These are phyloP conservation scores for Corymbia maculata DNA, from an alignment of 345 rosid species.

Conservation along the genomic window DNA sequence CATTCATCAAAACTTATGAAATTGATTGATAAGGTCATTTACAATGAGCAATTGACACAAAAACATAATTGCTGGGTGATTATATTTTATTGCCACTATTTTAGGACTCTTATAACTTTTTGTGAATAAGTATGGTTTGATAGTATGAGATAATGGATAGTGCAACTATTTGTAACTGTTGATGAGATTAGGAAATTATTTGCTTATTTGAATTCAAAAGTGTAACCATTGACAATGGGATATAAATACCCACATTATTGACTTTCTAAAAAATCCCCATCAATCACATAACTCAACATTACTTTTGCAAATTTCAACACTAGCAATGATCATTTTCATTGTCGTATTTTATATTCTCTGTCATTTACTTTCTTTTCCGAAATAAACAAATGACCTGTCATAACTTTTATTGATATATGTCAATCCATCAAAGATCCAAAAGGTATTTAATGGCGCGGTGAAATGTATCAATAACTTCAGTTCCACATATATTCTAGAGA, in stretches of 20 bases:
- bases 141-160: background rate
- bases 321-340: background rate
- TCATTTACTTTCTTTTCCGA: background rate
- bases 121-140: background rate
- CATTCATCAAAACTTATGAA: background rate
- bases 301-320: background rate
- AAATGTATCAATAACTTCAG: background rate
- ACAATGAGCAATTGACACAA: background rate
- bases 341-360: background rate
- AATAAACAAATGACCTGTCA: background rate
- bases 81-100: background rate
- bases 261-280: background rate
- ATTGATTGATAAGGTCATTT: background rate
- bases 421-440: background rate
- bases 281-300: background rate
- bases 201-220: background rate
- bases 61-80: background rate
- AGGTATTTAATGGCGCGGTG: background rate
- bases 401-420: background rate
- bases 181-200: background rate
- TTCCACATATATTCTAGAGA: background rate
- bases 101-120: background rate
- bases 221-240: background rate
- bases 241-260: background rate
- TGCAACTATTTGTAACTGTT: background rate